Evolutionary conservation across 768 basidiomycete species (phyloP).

Genomic region (Tricholoma hemisulphureum): DNA sequence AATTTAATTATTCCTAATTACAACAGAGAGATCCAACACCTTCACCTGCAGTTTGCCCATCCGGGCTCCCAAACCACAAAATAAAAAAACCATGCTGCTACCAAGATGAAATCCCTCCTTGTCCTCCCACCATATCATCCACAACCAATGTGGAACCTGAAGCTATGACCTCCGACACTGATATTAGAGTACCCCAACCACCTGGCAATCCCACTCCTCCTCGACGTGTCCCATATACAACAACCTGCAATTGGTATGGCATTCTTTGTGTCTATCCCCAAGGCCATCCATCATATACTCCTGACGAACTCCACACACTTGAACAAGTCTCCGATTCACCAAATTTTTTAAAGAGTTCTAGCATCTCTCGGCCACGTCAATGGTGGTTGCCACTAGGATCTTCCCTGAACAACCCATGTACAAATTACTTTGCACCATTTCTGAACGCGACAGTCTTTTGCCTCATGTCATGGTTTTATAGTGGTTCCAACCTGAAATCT

Average conservation of each 20-base stretch:
- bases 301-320: constrained; percentile 4
- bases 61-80: too few species aligned
- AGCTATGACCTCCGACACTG: too few species aligned
- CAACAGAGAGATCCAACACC: too few species aligned
- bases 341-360: not conserved
- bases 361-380: not conserved
- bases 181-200: too few species aligned
- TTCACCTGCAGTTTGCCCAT: too few species aligned
- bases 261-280: not conserved
- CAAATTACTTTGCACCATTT: constrained; percentile 14
- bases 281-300: constrained; percentile 4
- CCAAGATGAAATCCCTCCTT: too few species aligned
- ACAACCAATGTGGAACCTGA: too few species aligned
- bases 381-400: not conserved
- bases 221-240: too few species aligned
- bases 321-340: not conserved
- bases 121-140: too few species aligned
- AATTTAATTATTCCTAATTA: too few species aligned
- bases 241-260: constrained; percentile 7
- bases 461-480: constrained; percentile 24
- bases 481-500: constrained; percentile 17
- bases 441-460: constrained; percentile 18
- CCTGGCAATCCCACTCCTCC: too few species aligned
- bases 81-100: too few species aligned
- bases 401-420: not conserved